Evolutionary conservation across 2,329 filamentous ascomycete genomes (phyloP), one percentile per base, ranked within the genome.

Genomic region (Colletotrichum liaoningense): DNA sequence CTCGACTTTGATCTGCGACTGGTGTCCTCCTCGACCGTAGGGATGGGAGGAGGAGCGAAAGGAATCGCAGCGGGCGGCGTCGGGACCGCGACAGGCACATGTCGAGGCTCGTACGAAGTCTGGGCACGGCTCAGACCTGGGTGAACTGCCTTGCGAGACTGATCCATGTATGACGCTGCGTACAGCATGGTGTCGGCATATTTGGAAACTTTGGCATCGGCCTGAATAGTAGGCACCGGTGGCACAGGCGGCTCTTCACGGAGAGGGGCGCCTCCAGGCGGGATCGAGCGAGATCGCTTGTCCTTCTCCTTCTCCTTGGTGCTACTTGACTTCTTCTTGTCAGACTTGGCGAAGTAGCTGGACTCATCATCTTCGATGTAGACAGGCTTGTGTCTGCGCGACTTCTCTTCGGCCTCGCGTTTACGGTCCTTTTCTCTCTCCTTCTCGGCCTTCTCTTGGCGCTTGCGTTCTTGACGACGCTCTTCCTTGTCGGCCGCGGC

Each of bases 281-380:
- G 63, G 6, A 28, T 67, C n/a, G 74, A 68, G 49, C 66, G 73
- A 35, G 71, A 65, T 11, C 67, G 72, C 62, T 66, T 67, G 14
- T 74, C 67, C 63, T 74, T 63, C 75, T 80, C 79, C 73, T 83
- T 80, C 4, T 76, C 84, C 74, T 82, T 84, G 76, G 67, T 63
- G 33, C 79, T 81, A 58, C 76, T 78, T 24, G 79, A 77, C 76
- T 83, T 84, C 77, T 85, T 85, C 79, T 83, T 82, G 55, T 83
- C 81, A 0, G 79, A 75, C 75, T 79, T 81, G 65, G 76, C 46
- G 38, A 63, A 11, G 3, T 63, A 26, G 2, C 72, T 72, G 14
- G 75, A 73, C 1, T 83, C 82, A 1, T 82, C 82, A 1, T 81
- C 80, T 71, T 84, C 83, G n/a, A 82, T 79, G 52, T 84, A 84